Evolutionary conservation across 148 eudicot genomes (phyloP).

Genomic region (Fagopyrum esculentum): DNA sequence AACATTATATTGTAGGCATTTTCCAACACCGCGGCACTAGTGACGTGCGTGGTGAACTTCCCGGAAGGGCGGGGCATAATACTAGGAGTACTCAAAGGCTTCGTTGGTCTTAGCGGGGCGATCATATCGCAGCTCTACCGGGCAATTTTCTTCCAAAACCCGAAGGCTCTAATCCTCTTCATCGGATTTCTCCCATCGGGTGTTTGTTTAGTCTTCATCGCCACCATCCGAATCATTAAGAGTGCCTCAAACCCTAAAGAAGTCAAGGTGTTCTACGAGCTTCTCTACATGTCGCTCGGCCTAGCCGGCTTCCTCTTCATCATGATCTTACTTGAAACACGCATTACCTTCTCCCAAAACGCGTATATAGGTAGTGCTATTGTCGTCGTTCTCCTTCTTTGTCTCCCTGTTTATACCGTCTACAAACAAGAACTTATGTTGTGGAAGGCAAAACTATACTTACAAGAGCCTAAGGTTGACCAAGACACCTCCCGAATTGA

Average conservation of each 20-base stretch:
- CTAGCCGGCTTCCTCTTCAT: conserved; percentile 28
- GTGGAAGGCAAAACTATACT: background rate
- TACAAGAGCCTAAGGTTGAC: background rate
- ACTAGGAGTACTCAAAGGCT: conserved; percentile 27
- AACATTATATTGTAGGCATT: conserved; percentile 10
- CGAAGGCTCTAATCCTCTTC: conserved; percentile 21
- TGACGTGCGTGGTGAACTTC: conserved; percentile 31
- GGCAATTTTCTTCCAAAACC: conserved; percentile 21
- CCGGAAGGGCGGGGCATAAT: conserved; percentile 27
- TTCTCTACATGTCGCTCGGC: conserved; percentile 27
- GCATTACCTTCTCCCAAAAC: conserved; percentile 14
- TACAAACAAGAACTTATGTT: conserved; percentile 16
- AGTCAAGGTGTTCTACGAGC: conserved; percentile 22
- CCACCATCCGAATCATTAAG: conserved; percentile 6
- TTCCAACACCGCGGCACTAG: conserved; percentile 27
- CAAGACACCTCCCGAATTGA: background rate
- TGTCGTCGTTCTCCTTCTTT: conserved; percentile 14
- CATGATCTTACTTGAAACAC: conserved; percentile 24
- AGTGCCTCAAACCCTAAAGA: conserved; percentile 12
- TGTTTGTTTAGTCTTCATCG: conserved; percentile 19
- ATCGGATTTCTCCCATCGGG: conserved; percentile 25
- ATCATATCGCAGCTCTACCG: conserved; percentile 28
- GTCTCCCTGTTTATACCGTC: conserved; percentile 17
- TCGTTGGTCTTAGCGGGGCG: conserved; percentile 30
- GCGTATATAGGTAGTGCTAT: conserved; percentile 17